Base-by-base conservation (phyloP, 768 basidiomycete genomes). In the Russula sp. region DNA sequence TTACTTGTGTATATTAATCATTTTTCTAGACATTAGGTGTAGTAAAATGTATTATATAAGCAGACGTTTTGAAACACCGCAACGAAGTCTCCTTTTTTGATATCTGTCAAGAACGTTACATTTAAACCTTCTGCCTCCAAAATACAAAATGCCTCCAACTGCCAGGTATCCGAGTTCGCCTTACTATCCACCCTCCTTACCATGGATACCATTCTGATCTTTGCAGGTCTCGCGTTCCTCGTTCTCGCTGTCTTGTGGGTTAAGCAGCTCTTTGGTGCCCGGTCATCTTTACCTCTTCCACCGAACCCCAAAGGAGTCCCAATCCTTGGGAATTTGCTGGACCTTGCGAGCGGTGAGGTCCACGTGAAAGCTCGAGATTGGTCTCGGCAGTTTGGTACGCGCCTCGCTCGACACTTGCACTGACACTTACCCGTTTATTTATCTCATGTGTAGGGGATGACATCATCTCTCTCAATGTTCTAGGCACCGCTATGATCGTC, bases 271-370 rank as follows among this genome's bases (percentile, higher is more conserved):
- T 54, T 54, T 18, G 61, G 37, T 50, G 39, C 44, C 2, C 31
- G 18, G 27, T 50, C 52, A n/a, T 39, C 57, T 20, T 40, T 37
- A 14, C 65, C 62, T 27, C 63, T 67, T 13, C 71, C 72, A 11
- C 69, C 71, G 27, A 66, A 62, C 3, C 72, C 72, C 9, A 61
- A 65, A 18, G 60, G 63, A 2, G 39, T 68, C 45, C 66, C 68
- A 1, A 54, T 73, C 37, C 35, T 73, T 2, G 71, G 71, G 27
- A 72, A 72, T 59, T 22, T 68, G 16, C 52, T 68, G 13, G 68
- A 73, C 35, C 61, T 71, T n/a, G 70, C 71, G 4, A 48, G 35
- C 6, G 56, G 51, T n/a, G 57, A 64, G 9, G 59, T 69, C 16
- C 56, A 65, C 45, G 56, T 68, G 37, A 70, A 65, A 13, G 62